Evolutionary conservation across 108 stramenopile genomes (phyloP), one percentile per base, ranked within the genome.

Genomic region (Licmophora abbreviata): DNA sequence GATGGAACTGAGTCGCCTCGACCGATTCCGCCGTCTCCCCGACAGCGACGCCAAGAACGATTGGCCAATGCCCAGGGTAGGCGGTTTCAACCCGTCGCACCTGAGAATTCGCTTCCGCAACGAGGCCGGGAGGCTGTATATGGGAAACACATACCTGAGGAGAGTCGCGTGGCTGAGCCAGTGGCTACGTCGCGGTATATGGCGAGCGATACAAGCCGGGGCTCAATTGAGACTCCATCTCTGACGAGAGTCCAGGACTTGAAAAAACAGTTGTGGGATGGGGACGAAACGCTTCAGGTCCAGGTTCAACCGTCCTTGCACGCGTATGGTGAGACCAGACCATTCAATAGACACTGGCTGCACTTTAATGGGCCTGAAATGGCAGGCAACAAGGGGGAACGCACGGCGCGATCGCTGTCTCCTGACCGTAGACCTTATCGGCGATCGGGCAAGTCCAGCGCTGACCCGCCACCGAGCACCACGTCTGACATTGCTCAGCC

Each of bases 231-330:
- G 54, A 60, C 67, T 5, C 63, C 63, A 3, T 54, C 71, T 10
- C 44, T 54, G 4, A 22, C 49, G 12, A 44, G 29, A 10, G 54
- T 73, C 12, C 31, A 32, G 4, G 59, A 63, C 6, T 20, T 73
- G 20, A 63, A 63, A 15, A 38, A 32, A 45, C 56, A 61, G 40
- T 50, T 76, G 50, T 76, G 74, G 74, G 65, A 63, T 29, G 28
- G 54, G 4, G 24, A 70, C 7, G 69, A 70, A 51, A 30, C 35
- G 4, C 54, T 74, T 25, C 66, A 63, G 51, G 71, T 65, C 2
- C 17, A 21, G 18, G 57, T 32, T 24, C 29, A 3, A 15, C 48
- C 48, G 14, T 50, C 48, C 3, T 25, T 50, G 2, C 48, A 50
- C 21, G 18, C 15, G 11, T n/a, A 15, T 29, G 29, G 28, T 10